Evolutionary conservation across 75 land plant species (phyloP).

Genomic region (Isoetes taiwanensis): DNA sequence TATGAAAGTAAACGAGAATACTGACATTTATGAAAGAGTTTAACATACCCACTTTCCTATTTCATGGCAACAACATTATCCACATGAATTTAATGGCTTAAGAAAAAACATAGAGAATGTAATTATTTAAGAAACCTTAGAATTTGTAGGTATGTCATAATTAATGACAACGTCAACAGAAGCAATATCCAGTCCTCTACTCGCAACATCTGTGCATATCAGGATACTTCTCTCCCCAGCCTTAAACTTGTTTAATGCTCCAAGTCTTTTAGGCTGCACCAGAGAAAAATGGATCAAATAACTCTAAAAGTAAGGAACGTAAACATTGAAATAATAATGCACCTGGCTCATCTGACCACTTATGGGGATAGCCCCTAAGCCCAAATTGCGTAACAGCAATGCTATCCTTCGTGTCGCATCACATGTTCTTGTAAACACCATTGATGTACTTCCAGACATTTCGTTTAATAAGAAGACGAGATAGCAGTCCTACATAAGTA

Average conservation of each 20-base stretch:
- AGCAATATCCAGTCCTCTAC: slow-evolving; percentile 93
- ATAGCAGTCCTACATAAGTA: slow-evolving; percentile 68
- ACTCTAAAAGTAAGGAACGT: neutral
- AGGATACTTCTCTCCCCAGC: slow-evolving; percentile 82
- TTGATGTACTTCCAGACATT: slow-evolving; percentile 54
- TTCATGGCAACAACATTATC: neutral
- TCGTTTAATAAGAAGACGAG: slow-evolving; percentile 66
- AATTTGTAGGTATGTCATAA: slow-evolving; percentile 75
- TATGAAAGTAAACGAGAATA: neutral
- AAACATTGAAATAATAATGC: neutral
- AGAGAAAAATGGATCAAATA: neutral
- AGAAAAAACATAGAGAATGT: neutral
- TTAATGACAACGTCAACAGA: slow-evolving; percentile 90
- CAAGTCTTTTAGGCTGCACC: slow-evolving; percentile 58
- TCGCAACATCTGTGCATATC: slow-evolving; percentile 94
- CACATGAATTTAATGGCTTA: neutral
- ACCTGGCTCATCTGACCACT: slow-evolving; percentile 98
- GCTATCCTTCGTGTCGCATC: slow-evolving; percentile 65
- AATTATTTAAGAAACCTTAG: slow-evolving; percentile 39
- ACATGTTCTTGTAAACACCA: slow-evolving; percentile 95
- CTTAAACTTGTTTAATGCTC: slow-evolving; percentile 74
- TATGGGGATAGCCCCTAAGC: slow-evolving; percentile 71
- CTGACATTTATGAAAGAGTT: neutral
- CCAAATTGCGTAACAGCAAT: slow-evolving; percentile 69
- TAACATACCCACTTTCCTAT: neutral